These are phyloP conservation scores for Macrotyloma uniflorum DNA, from an alignment of 306 rosid species.

Conservation along the genomic window DNA sequence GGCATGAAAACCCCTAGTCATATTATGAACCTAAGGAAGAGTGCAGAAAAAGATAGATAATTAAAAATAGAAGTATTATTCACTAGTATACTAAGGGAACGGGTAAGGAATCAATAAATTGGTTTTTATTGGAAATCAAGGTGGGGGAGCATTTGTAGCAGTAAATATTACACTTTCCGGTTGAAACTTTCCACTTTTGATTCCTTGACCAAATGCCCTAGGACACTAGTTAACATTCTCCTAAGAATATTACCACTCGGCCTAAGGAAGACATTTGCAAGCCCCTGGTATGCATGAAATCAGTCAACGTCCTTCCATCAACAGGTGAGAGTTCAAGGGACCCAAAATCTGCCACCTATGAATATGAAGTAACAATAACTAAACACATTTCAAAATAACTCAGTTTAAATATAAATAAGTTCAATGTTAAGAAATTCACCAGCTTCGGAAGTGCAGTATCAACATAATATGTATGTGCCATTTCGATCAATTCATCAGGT, in stretches of 20 bases:
- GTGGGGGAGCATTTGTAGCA: background rate
- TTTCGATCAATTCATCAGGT: conserved; percentile 90
- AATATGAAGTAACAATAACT: conserved; percentile 40
- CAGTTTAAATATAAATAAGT: background rate
- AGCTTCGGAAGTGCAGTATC: conserved; percentile 97
- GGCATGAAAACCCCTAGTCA: background rate
- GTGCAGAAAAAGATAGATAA: background rate
- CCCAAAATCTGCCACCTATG: conserved; percentile 97
- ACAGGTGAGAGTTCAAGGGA: conserved; percentile 99
- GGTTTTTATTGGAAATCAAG: background rate
- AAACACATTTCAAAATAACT: conserved; percentile 38
- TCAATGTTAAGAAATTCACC: conserved; percentile 61
- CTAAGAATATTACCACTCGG: conserved; percentile 62
- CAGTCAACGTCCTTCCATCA: conserved; percentile 97
- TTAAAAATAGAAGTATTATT: background rate
- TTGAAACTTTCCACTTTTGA: background rate
- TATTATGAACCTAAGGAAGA: no score
- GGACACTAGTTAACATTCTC: background rate
- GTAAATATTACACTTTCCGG: background rate
- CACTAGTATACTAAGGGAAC: background rate
- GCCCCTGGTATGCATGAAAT: conserved; percentile 98
- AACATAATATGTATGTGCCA: conserved; percentile 85
- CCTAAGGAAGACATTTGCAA: conserved; percentile 93
- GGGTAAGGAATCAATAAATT: background rate
- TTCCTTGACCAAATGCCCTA: background rate